Conservation (phyloP, 805 yeast genomes). For the Kazachstania psychrophila region DNA sequence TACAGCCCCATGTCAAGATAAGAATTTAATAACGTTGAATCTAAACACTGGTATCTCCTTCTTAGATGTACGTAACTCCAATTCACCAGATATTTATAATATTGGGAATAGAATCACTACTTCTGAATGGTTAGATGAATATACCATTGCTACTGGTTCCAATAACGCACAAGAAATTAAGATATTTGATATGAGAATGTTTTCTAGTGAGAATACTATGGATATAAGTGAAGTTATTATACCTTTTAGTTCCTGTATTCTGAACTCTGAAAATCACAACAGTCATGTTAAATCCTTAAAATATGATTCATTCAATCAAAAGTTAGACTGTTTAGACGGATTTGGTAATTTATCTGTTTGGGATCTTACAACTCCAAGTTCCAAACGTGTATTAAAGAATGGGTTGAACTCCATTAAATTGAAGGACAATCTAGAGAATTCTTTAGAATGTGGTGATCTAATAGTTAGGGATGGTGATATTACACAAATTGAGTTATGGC, state of each 20-base stretch:
- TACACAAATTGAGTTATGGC: constrained; percentile 1
- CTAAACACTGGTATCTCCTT: not conserved
- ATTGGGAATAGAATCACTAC: not conserved
- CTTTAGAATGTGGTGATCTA: constrained; percentile 21
- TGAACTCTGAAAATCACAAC: not conserved
- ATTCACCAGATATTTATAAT: not conserved
- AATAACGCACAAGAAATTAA: not conserved
- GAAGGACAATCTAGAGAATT: not conserved
- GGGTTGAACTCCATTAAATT: not conserved
- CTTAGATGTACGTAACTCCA: not conserved
- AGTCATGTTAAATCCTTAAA: not conserved
- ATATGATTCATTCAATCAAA: not conserved
- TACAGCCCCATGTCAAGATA: constrained; percentile 6
- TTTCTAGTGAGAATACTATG: not conserved
- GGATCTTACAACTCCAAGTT: constrained; percentile 10
- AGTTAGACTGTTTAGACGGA: constrained; percentile 4
- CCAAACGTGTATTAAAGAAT: not conserved
- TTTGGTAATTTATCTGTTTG: constrained; percentile 11
- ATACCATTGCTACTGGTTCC: not conserved
- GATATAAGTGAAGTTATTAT: not conserved
- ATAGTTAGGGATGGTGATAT: constrained; percentile 9
- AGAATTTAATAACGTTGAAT: constrained; percentile 10
- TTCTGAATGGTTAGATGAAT: not conserved
- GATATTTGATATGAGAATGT: constrained; percentile 1
- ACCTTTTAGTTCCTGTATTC: not conserved